Evolutionary conservation across 306 rosid species (phyloP), one percentile per base, ranked within the genome.

Genomic region (Adenanthera pavonina): DNA sequence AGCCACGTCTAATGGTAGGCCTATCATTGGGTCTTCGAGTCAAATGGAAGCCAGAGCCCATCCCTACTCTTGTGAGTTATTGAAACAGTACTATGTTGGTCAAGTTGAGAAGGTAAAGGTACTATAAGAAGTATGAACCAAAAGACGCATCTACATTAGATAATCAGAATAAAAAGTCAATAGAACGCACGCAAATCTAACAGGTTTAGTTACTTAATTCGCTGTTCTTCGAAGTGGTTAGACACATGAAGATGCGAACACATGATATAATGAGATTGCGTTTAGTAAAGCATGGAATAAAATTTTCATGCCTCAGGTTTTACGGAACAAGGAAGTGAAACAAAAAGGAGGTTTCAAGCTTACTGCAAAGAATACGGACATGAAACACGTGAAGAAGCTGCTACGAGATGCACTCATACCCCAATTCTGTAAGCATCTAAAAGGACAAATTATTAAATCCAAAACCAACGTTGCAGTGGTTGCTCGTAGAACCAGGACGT

Each of bases 401-500:
- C 68, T 20, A 17, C 13, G 41, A 53, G 56, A 2, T 41, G 73
- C 35, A 41, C 20, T 53, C 15, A 52, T 17, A 13, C 14, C 74
- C 7, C 72, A 62, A 41, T 69, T 46, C 56, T 20, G 38, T 19
- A 19, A 25, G 34, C 40, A 44, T 25, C 35, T 41, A 12, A 71
- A 71, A 62, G 48, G 82, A 77, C 78, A 61, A 40, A 61, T 6
- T 10, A 72, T 52, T 48, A 36, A 14, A 49, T 34, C 61, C 48
- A 66, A 38, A 25, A 66, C 67, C 75, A 77, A 17, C 11, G 15
- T 62, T 72, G 72, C 51, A 46, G 59, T 52, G 12, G 20, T 5
- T 38, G 73, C 54, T 33, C 36, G 16, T 20, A 57, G 51, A 59
- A 71, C 46, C 48, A 20, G 73, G 19, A 44, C 61, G 7, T 16